Evolutionary conservation across 768 basidiomycete genomes (phyloP), one percentile per base, ranked within the genome.

Genomic region (Lactarius hatsudake): DNA sequence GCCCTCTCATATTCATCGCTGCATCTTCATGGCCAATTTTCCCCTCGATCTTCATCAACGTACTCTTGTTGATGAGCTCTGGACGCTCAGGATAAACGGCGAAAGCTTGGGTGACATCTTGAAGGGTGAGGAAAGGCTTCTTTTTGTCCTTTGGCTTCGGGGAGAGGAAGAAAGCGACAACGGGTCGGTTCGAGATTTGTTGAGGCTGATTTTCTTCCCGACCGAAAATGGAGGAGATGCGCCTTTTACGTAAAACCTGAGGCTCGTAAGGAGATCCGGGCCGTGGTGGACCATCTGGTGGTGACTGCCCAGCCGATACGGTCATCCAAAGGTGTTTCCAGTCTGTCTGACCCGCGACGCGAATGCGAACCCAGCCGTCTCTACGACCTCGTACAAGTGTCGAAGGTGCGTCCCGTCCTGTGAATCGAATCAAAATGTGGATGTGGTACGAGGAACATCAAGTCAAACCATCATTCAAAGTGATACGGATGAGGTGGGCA

Each of bases 61-160:
- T 94, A 70, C 94, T 95, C 72, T 87, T 82, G 69, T 83, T 89
- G 77, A 98, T 95, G 70, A 97, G 79, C 71, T 94, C 93, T 12
- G 93, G 92, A n/a, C 93, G 85, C 75, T 98, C 96, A 1, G 96
- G 96, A 75, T 95, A 99, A 10, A 99, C 93, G 3, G 93, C 93
- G 74, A 95, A 97, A 20, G 90, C 93, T 78, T 97, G 93, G 0
- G 88, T 85, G 61, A 95, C 81, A 51, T 86, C 78, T 38, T 78
- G 81, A 65, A 96, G 78, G 0, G 90, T 89, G 68, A 96, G 76
- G 5, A 94, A 73, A 0, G 92, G 76, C 71, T 83, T 87, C 78
- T 86, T 93, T 76, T 81, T 86, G 72, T 93, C 91, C 73, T 89
- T 92, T 7, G 84, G 83, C 77, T 89, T 93, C 17, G 82, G 80